Percentiles rank a stretch among this genome's conserved stretches.
phyloP scores from a whole-genome alignment of 176 grass and related monocot genomes.

The Saccharum spontaneum region DNA sequence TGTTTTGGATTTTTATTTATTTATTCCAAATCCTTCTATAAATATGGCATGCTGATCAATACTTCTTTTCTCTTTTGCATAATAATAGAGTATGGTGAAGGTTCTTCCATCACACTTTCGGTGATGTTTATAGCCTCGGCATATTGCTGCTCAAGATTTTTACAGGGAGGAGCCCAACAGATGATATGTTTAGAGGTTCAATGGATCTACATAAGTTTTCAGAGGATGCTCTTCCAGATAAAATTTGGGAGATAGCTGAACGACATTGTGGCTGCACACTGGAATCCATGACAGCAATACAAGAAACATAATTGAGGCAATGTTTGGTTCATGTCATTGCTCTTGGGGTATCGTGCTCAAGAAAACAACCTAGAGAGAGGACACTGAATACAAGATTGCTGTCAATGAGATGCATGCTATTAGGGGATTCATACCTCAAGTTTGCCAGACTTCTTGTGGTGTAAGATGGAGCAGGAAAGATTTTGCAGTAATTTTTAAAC shows the following conservation, averaged over 20 bases:
- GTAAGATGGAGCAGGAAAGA: not conserved
- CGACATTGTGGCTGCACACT: not conserved
- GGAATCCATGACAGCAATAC: not conserved
- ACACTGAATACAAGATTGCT: not conserved
- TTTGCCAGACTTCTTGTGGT: not conserved
- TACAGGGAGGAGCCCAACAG: not conserved
- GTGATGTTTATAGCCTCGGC: conserved; percentile 35
- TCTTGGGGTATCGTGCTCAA: not conserved
- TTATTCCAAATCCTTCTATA: not conserved
- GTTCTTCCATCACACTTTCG: not conserved
- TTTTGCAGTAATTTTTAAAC: not conserved
- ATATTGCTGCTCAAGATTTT: conserved; percentile 44
- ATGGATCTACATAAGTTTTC: not conserved
- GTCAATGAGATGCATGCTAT: not conserved
- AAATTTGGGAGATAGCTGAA: not conserved
- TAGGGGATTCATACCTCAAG: not conserved
- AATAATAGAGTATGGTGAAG: conserved; percentile 32
- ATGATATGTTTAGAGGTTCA: not conserved
- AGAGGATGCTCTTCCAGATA: not conserved
- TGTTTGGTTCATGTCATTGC: not conserved
- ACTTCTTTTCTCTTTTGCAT: not conserved
- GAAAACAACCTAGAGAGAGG: not conserved
- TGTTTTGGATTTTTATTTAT: not conserved
- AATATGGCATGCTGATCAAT: not conserved
- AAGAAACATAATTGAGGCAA: not conserved